A percentile compares a stretch with the other conserved stretches of the same genome.
Conservation (phyloP, 768 basidiomycete species). For the Inosperma sp. region DNA sequence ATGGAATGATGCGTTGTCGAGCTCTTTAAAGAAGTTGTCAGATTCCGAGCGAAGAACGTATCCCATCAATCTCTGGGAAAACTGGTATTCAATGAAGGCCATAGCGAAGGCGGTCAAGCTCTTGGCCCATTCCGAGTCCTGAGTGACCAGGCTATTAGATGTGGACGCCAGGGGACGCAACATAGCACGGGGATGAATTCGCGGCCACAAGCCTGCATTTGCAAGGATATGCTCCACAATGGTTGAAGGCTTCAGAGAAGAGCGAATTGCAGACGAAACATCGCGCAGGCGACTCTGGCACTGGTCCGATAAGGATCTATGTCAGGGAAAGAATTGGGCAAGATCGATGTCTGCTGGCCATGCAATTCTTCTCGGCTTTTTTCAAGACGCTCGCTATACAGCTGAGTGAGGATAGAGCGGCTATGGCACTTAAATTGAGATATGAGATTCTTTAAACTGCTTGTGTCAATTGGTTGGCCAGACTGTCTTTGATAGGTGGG, state of each 20-base stretch:
- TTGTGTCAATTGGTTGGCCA: neutral
- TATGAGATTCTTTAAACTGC: neutral
- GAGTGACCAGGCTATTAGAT: conserved; percentile 13
- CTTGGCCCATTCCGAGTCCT: conserved; percentile 29
- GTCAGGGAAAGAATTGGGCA: neutral
- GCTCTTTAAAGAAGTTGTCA: conserved; percentile 32
- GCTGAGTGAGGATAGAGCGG: neutral
- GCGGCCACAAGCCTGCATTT: conserved; percentile 35
- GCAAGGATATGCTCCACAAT: conserved; percentile 8
- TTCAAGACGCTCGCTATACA: neutral
- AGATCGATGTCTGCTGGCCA: neutral
- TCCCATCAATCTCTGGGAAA: conserved; percentile 31
- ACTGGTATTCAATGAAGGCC: conserved; percentile 32
- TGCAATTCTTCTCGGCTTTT: neutral
- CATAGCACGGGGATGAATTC: conserved; percentile 27
- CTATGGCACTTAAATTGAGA: neutral
- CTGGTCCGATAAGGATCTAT: neutral
- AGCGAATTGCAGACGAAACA: conserved; percentile 3
- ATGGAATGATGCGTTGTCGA: conserved; percentile 17
- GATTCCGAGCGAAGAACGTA: conserved; percentile 15
- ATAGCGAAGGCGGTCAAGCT: conserved; percentile 28
- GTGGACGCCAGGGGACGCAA: conserved; percentile 28
- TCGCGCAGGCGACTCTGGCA: neutral
- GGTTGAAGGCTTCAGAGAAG: conserved; percentile 9
- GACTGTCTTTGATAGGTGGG: neutral